A percentile compares a stretch with the other conserved stretches of the same genome.
These are phyloP conservation scores for Cryptosporidium felis DNA, from an alignment of 169 alveolate species.

Conservation along the genomic window DNA sequence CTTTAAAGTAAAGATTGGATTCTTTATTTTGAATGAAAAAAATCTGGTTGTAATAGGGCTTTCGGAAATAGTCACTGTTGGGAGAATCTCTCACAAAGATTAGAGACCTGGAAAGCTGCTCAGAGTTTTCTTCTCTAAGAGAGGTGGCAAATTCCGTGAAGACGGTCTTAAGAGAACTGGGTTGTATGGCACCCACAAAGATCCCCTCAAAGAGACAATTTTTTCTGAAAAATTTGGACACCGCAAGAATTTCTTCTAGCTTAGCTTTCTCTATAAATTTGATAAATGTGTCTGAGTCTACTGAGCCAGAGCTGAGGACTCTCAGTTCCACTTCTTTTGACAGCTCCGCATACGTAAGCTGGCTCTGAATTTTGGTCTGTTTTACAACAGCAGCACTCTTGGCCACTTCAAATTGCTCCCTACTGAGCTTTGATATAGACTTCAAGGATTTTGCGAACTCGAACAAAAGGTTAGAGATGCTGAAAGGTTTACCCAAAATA, in stretches of 20 bases:
- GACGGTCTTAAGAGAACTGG: not conserved
- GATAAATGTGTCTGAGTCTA: not conserved
- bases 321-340: not conserved
- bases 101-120: not conserved
- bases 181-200: not conserved
- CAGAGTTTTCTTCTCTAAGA: not conserved
- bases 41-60: slow-evolving; percentile 6
- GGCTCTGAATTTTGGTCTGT: not conserved
- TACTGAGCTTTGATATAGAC: not conserved
- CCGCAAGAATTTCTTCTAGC: not conserved
- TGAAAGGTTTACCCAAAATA: not conserved
- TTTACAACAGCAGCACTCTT: not conserved
- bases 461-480: not conserved
- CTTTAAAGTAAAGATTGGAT: not conserved
- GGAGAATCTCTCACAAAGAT: slow-evolving; percentile 24
- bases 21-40: slow-evolving; percentile 8
- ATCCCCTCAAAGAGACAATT: slow-evolving; percentile 50
- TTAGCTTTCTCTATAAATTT: not conserved
- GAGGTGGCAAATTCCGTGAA: not conserved
- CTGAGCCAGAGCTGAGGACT: not conserved
- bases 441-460: slow-evolving; percentile 14
- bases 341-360: not conserved
- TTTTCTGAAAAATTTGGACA: not conserved
- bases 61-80: not conserved
- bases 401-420: not conserved